Evolutionary conservation across 495 filamentous ascomycete species (phyloP), one percentile per base, ranked within the genome.

Genomic region (Penicillium turbatum): DNA sequence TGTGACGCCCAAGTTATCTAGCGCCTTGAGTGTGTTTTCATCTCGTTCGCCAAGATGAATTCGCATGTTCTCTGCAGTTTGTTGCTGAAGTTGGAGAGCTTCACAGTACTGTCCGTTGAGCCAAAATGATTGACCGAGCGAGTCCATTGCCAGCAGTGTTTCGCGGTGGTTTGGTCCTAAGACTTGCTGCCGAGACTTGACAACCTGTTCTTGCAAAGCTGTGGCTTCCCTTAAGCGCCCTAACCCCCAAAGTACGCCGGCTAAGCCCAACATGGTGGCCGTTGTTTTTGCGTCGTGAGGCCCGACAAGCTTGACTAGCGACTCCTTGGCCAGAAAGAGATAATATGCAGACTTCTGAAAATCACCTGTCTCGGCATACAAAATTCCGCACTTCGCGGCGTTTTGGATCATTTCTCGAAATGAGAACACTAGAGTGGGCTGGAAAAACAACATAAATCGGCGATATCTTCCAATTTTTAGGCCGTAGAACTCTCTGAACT

Each of bases 21-120:
- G 61, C 2, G 72, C 67, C n/a, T 46, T 55, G 13, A 74, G 57
- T 0, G 62, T 71, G 21, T 66, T 51, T 15, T 59, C 55, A 26
- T 71, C 56, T 8, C 64, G 9, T 1, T 31, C 38, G 9, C 62
- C 62, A 16, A 62, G 44, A 1, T 62, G 13, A 29, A 52, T 44
- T 4, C 17, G 53, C 32, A 74, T 35, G 9, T 54, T 51, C 6
- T 57, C 38, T 3, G 62, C 32, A 6, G 69, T 62, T 5, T 60
- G 43, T 52, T 59, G 37, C 16, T 67, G 70, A 41, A 72, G 52
- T 21, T 48, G 19, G 5, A 35, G 46, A 8, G 69, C 63, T 43
- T 69, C 64, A 10, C 26, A 60, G 31, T 58, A 64, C 43, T 57
- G 52, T n/a, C 71, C 66, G 48, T 64, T n/a, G 6, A 31, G 31